Evolutionary conservation across 176 grass and related monocot genomes (phyloP).

Genomic region (Chloris gayana): DNA sequence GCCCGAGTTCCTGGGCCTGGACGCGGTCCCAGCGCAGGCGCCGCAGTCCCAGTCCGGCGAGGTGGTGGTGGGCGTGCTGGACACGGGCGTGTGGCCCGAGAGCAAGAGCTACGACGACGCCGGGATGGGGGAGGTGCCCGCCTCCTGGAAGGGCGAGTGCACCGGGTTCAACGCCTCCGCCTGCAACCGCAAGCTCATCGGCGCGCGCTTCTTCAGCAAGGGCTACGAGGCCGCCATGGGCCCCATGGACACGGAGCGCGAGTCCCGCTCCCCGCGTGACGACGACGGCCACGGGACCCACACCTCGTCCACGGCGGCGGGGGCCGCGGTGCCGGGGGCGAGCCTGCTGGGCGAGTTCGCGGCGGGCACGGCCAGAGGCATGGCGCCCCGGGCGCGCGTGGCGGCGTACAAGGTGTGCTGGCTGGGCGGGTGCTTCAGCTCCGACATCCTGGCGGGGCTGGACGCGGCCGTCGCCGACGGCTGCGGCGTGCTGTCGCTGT

Average conservation of each 20-base stretch:
- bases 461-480: constrained; percentile 80
- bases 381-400: constrained; percentile 71
- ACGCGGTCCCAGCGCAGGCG: constrained; percentile 7
- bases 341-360: constrained; percentile 76
- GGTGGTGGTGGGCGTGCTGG: constrained; percentile 82
- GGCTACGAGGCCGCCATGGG: constrained; percentile 90
- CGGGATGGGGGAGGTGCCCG: constrained; percentile 53
- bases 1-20: constrained; percentile 86
- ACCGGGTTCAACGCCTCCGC: constrained; percentile 54
- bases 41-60: constrained; percentile 60
- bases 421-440: constrained; percentile 86
- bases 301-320: constrained; percentile 75
- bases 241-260: constrained; percentile 58
- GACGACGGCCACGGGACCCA: constrained; percentile 89
- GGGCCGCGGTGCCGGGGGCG: constrained; percentile 40
- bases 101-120: constrained; percentile 78
- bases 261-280: constrained; percentile 73
- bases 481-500: constrained; percentile 82
- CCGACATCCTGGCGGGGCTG: constrained; percentile 89
- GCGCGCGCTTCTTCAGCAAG: constrained; percentile 70
- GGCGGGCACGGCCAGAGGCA: constrained; percentile 77
- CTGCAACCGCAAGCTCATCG: constrained; percentile 87
- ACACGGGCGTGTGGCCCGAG: constrained; percentile 91
- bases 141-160: constrained; percentile 78
- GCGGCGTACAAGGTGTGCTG: constrained; percentile 96